Evolutionary conservation across 192 early-diverging fungal species (phyloP).

Genomic region (Coemansia sp.): DNA sequence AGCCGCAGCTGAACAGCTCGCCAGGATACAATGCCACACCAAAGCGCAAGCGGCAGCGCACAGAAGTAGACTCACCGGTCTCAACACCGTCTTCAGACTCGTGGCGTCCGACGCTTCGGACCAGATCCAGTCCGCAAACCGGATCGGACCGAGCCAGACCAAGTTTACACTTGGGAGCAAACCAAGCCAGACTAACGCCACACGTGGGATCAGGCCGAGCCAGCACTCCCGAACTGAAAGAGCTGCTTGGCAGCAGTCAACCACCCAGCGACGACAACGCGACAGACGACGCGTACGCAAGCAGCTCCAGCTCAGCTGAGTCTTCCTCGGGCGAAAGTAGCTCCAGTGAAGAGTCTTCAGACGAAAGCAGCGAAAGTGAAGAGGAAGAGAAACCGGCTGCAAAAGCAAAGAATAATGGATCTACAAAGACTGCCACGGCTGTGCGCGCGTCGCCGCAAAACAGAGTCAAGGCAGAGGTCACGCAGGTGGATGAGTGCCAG

Average conservation of each 20-base stretch:
- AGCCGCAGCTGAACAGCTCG: too few species aligned
- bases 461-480: neutral
- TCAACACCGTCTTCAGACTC: neutral
- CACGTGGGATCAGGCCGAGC: neutral
- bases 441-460: neutral
- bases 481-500: neutral
- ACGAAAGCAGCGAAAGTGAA: neutral
- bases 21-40: too few species aligned
- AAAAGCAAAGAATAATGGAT: too few species aligned
- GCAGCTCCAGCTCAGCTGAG: neutral
- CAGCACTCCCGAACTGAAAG: neutral
- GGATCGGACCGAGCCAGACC: neutral
- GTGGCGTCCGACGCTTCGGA: neutral
- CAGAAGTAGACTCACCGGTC: neutral
- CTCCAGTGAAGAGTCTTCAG: neutral
- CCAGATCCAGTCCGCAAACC: neutral
- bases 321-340: neutral
- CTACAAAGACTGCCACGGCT: neutral
- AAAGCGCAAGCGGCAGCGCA: neutral
- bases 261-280: neutral
- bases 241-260: constrained; percentile 1
- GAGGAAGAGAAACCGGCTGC: too few species aligned
- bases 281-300: neutral
- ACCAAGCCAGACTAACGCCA: neutral
- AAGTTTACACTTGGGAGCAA: neutral